Percentiles rank a stretch among this genome's conserved stretches.
phyloP scores from a whole-genome alignment of 2,329 filamentous ascomycete species.

The Fusarium proliferatum region DNA sequence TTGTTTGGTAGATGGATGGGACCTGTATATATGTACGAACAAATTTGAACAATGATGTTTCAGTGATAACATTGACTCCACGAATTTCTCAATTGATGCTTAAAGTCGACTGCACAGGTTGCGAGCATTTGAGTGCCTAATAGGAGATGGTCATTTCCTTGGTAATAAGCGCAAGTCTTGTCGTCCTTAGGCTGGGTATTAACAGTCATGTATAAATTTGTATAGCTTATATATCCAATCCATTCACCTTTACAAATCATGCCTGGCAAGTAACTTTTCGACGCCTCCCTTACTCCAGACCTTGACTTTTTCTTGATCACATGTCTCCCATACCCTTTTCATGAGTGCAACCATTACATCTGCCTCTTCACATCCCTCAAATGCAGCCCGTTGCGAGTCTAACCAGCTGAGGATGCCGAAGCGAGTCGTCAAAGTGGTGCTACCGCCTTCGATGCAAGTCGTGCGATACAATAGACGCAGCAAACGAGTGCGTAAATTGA shows the following conservation, averaged over 20 bases:
- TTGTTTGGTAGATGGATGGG: slow-evolving; percentile 31
- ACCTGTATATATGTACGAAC: slow-evolving; percentile 42
- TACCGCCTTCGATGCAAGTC: slow-evolving; percentile 75
- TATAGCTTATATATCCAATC: slow-evolving; percentile 10
- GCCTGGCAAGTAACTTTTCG: slow-evolving; percentile 43
- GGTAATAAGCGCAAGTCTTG: not conserved
- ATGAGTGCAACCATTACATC: slow-evolving; percentile 66
- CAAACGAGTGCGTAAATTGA: slow-evolving; percentile 68
- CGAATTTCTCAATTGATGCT: not conserved
- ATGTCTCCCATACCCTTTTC: slow-evolving; percentile 69
- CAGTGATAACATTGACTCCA: not conserved
- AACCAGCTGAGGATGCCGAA: slow-evolving; percentile 82
- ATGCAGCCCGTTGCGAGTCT: slow-evolving; percentile 66
- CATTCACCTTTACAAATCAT: slow-evolving; percentile 4
- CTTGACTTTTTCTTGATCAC: slow-evolving; percentile 72
- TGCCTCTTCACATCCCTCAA: slow-evolving; percentile 55
- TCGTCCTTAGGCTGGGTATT: slow-evolving; percentile 32
- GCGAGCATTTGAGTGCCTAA: not conserved
- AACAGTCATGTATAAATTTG: slow-evolving; percentile 20
- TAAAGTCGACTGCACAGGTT: not conserved
- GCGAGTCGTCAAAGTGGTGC: slow-evolving; percentile 82
- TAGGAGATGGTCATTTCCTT: not conserved
- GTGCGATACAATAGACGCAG: slow-evolving; percentile 73
- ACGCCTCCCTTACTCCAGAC: slow-evolving; percentile 71
- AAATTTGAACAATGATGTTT: slow-evolving; percentile 39